Conservation (phyloP, 805 yeast species). For the Yarrowia bubula region DNA sequence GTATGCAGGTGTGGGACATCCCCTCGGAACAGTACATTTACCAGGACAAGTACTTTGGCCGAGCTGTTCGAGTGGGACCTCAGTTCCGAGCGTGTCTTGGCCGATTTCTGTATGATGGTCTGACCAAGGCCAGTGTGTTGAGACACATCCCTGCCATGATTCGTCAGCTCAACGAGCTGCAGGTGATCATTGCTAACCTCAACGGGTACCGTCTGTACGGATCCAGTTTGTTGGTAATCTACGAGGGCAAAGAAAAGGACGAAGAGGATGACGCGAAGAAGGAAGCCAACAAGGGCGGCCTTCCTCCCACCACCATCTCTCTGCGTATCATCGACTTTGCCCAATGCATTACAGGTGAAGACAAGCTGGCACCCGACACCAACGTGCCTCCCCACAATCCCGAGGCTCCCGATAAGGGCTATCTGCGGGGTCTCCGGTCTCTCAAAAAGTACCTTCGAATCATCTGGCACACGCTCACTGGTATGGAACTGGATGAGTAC, state of each 20-base stretch:
- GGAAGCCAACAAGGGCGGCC: constrained; percentile 32
- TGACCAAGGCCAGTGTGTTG: constrained; percentile 53
- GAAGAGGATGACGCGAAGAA: constrained; percentile 45
- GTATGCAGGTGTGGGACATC: constrained; percentile 80
- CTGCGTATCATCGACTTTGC: constrained; percentile 95
- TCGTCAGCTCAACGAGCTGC: constrained; percentile 57
- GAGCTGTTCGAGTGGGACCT: constrained; percentile 65
- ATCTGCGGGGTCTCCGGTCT: constrained; percentile 75
- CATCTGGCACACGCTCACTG: constrained; percentile 58
- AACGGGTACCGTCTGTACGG: constrained; percentile 88
- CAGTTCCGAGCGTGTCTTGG: constrained; percentile 75
- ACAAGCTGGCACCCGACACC: constrained; percentile 43
- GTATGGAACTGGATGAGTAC: constrained; percentile 32
- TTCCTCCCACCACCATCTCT: constrained; percentile 31
- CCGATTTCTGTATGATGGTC: constrained; percentile 79
- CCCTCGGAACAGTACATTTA: constrained; percentile 51
- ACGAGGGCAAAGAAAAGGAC: constrained; percentile 56
- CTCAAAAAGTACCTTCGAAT: constrained; percentile 62
- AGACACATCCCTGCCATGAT: constrained; percentile 68
- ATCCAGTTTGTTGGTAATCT: constrained; percentile 81
- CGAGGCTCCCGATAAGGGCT: constrained; percentile 71
- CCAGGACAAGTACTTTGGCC: constrained; percentile 90
- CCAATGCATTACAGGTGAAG: constrained; percentile 75
- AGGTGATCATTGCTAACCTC: constrained; percentile 52
- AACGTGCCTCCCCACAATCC: constrained; percentile 73